Evolutionary conservation across 2,329 filamentous ascomycete species (phyloP), one percentile per base, ranked within the genome.

Genomic region (Thyridium curvatum): DNA sequence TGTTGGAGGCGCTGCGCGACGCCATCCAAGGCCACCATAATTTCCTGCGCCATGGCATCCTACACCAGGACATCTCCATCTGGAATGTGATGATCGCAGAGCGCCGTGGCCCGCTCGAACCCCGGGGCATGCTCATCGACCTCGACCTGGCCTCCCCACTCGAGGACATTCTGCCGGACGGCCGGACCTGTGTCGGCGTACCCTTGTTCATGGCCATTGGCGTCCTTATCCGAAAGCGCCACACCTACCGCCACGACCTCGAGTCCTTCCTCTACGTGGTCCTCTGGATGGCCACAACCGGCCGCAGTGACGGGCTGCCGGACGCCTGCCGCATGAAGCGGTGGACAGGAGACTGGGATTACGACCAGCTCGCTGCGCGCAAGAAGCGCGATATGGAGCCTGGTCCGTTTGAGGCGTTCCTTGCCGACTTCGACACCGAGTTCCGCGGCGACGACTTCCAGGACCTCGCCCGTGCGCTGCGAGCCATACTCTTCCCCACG

Each of bases 41-140:
- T 13, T 47, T 68, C 0, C 56, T 58, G 21, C 39, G 55, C 5
- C 52, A 54, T 10, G 49, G 52, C 6, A 60, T 65, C 37, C 52
- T 66, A 8, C 54, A 66, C 41, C 47, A 47, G 26, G 56, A 65
- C 30, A 55, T 67, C 12, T 66, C 56, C 0, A 45, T 53, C 2
- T 51, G 54, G n/a, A 66, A 63, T 35, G 58, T 66, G 14, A 61
- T 66, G 21, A 59, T 67, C 18, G n/a, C n/a, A n/a, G n/a, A n/a
- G n/a, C n/a, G n/a, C n/a, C n/a, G n/a, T n/a, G n/a, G n/a, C n/a
- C n/a, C n/a, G n/a, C n/a, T n/a, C n/a, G n/a, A n/a, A n/a, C 42
- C 46, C 8, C 49, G 46, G 3, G 62, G 61, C 5, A 54, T 55
- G 40, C 47, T 61, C 13, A 62, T 61, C 45, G 52, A 63, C 41